Conservation (phyloP, 2,329 filamentous ascomycete species). For the Penicillium sp. region DNA sequence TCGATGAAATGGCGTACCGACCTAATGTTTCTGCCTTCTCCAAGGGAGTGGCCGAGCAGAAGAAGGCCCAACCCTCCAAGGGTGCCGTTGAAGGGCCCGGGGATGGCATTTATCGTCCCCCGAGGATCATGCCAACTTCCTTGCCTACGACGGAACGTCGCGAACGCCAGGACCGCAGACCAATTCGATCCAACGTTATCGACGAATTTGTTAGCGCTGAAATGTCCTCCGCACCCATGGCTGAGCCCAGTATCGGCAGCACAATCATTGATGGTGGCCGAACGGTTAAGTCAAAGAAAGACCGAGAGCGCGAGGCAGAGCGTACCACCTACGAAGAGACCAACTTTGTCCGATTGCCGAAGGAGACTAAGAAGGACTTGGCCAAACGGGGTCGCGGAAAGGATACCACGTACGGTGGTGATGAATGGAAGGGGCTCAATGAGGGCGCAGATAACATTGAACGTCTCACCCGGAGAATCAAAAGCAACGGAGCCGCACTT, state of each 20-base stretch:
- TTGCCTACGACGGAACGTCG: slow-evolving; percentile 67
- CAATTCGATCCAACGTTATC: slow-evolving; percentile 75
- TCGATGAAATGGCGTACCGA: slow-evolving; percentile 61
- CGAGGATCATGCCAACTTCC: slow-evolving; percentile 78
- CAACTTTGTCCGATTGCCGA: slow-evolving; percentile 85
- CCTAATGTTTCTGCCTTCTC: slow-evolving; percentile 55
- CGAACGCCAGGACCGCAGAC: slow-evolving; percentile 60
- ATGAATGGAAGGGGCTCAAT: slow-evolving; percentile 85
- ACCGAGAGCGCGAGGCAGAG: slow-evolving; percentile 75
- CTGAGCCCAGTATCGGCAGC: slow-evolving; percentile 86
- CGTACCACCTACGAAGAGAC: slow-evolving; percentile 82
- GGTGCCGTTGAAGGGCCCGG: slow-evolving; percentile 29
- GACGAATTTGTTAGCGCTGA: slow-evolving; percentile 90
- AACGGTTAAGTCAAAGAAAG: slow-evolving; percentile 70
- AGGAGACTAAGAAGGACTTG: slow-evolving; percentile 81
- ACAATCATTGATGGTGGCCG: slow-evolving; percentile 79
- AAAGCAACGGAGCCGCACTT: slow-evolving; percentile 55
- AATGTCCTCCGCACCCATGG: slow-evolving; percentile 74
- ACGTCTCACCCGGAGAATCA: slow-evolving; percentile 70
- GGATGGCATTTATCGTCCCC: slow-evolving; percentile 81
- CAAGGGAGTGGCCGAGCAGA: slow-evolving; percentile 39
- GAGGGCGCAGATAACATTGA: slow-evolving; percentile 85
- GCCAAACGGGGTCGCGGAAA: slow-evolving; percentile 56
- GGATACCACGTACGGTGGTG: slow-evolving; percentile 72
- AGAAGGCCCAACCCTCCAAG: slow-evolving; percentile 18